Percentiles rank a stretch among this genome's conserved stretches.
Evolutionary conservation across 192 early-diverging fungal species (phyloP).

Genomic region (Linnemannia schmuckeri): DNA sequence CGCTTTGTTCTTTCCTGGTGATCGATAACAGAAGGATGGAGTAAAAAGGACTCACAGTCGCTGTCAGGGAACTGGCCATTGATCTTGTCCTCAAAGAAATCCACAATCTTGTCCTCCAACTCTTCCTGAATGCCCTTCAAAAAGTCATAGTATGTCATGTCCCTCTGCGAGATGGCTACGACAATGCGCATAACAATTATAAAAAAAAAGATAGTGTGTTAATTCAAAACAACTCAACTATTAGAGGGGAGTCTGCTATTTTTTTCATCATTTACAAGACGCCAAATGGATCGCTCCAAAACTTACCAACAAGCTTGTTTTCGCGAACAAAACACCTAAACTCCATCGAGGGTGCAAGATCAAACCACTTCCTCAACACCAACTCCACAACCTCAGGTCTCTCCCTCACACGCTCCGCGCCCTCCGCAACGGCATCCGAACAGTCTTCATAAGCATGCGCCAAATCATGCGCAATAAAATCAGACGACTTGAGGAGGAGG

Average conservation of each 20-base stretch:
- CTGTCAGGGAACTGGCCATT: slow-evolving; percentile 71
- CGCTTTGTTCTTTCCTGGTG: background rate
- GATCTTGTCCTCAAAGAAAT: slow-evolving; percentile 79
- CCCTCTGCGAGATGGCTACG: slow-evolving; percentile 85
- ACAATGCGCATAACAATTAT: background rate
- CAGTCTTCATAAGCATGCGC: slow-evolving; percentile 82
- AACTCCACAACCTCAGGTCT: slow-evolving; percentile 71
- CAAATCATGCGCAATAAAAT: slow-evolving; percentile 92
- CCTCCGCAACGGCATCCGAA: slow-evolving; percentile 42
- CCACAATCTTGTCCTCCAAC: slow-evolving; percentile 66
- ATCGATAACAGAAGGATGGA: slow-evolving; percentile 12
- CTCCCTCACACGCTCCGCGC: slow-evolving; percentile 7
- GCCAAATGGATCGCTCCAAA: background rate
- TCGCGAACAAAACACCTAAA: slow-evolving; percentile 95
- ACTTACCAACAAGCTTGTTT: slow-evolving; percentile 75
- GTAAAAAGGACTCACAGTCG: slow-evolving; percentile 68
- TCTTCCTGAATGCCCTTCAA: slow-evolving; percentile 71
- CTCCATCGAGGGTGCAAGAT: slow-evolving; percentile 91
- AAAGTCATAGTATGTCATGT: slow-evolving; percentile 88
- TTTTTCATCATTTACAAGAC: background rate
- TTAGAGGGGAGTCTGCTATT: too few relatives aligned
- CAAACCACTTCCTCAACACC: slow-evolving; percentile 92
- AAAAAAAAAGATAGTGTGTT: background rate
- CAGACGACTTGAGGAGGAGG: slow-evolving; percentile 91
- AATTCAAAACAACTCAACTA: too few relatives aligned